Evolutionary conservation across 1,284 basidiomycete species (phyloP).

Genomic region (Trametes hirsuta): DNA sequence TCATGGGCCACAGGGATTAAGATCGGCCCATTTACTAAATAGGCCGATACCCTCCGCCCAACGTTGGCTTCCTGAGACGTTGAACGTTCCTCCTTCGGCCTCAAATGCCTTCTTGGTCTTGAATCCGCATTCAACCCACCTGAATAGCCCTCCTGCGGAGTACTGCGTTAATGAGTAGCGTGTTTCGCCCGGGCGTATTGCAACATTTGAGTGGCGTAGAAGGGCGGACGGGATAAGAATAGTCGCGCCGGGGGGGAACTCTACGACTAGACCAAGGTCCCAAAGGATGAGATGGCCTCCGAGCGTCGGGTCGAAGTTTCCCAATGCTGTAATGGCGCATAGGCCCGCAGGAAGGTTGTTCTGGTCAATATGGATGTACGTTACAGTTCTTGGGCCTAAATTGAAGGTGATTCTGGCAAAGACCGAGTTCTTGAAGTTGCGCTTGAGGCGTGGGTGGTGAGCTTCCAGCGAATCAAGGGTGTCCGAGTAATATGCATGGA

Average conservation of each 20-base stretch:
- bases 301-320: conserved; percentile 26
- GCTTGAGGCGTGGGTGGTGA: background rate
- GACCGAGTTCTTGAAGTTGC: background rate
- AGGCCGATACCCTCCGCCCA: background rate
- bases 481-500: background rate
- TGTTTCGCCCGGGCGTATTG: conserved; percentile 22
- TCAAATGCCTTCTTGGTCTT: background rate
- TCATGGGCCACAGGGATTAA: background rate
- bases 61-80: background rate
- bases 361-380: conserved; percentile 22
- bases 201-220: conserved; percentile 31
- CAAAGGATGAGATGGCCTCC: conserved; percentile 34
- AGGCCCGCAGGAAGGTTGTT: conserved; percentile 25
- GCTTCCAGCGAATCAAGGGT: background rate
- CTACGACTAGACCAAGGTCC: conserved; percentile 28
- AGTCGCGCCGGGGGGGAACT: conserved; percentile 28
- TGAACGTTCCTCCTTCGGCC: background rate
- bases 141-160: conserved; percentile 28
- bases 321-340: conserved; percentile 31
- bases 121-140: conserved; percentile 30
- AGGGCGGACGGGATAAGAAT: conserved; percentile 34
- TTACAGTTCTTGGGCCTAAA: background rate
- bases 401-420: background rate
- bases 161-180: conserved; percentile 32
- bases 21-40: background rate